These are phyloP conservation scores for Eutrema heterophyllum DNA, from an alignment of 345 rosid species.

Conservation along the genomic window DNA sequence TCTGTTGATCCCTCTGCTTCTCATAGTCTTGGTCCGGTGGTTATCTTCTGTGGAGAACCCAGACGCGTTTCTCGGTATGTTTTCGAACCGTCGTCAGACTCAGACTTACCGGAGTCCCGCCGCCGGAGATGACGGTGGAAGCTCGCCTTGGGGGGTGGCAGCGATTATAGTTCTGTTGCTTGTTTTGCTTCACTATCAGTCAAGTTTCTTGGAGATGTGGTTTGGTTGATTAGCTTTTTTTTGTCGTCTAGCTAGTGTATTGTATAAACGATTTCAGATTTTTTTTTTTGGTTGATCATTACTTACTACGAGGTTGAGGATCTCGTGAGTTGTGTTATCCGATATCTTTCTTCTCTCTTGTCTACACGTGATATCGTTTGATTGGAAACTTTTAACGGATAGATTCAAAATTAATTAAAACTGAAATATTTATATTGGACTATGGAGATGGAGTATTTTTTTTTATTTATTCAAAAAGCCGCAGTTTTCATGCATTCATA, in stretches of 20 bases:
- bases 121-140: conserved; percentile 64
- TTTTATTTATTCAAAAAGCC: too few species aligned
- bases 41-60: conserved; percentile 61
- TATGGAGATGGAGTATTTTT: neutral
- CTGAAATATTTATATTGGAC: neutral
- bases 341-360: neutral
- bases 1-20: conserved; percentile 45
- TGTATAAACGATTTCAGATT: neutral
- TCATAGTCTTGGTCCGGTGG: conserved; percentile 58
- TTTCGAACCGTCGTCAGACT: conserved; percentile 48
- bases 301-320: conserved; percentile 5
- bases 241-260: neutral
- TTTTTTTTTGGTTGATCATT: neutral
- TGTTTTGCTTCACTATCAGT: conserved; percentile 64
- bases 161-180: conserved; percentile 72
- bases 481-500: too few species aligned
- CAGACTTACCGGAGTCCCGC: conserved; percentile 36
- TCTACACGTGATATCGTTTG: neutral
- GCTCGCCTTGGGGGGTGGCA: conserved; percentile 94
- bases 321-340: conserved; percentile 10
- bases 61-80: conserved; percentile 38
- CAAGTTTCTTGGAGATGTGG: conserved; percentile 71
- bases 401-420: neutral
- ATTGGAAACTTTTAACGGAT: neutral
- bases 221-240: conserved; percentile 21